Evolutionary conservation across 768 basidiomycete genomes (phyloP).

Genomic region (Leccinellum albellum): DNA sequence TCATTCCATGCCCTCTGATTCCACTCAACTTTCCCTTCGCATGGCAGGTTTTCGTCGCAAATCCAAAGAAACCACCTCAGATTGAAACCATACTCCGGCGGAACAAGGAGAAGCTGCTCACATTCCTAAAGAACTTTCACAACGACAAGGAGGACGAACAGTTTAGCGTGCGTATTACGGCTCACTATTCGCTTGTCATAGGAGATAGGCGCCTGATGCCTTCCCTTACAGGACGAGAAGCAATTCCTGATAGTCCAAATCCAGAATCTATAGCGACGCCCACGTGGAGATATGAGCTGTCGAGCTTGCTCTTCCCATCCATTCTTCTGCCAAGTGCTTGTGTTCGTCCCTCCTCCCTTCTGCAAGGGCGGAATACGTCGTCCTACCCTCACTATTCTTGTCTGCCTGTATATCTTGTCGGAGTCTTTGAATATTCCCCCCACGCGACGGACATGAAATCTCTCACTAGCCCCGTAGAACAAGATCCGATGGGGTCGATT

Average conservation of each 20-base stretch:
- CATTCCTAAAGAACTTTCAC: constrained; percentile 90
- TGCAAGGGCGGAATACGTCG: background rate
- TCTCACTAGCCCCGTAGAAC: background rate
- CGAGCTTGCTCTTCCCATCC: background rate
- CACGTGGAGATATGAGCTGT: background rate
- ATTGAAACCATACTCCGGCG: constrained; percentile 87
- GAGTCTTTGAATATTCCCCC: background rate
- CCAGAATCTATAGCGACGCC: constrained; percentile 55
- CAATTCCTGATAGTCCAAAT: constrained; percentile 94
- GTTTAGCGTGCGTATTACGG: constrained; percentile 61
- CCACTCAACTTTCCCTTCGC: background rate
- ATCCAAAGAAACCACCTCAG: constrained; percentile 97
- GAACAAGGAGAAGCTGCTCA: constrained; percentile 91
- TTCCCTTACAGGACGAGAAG: constrained; percentile 70
- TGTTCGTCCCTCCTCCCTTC: background rate
- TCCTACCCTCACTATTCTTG: background rate
- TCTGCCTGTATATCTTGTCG: background rate
- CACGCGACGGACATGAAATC: background rate
- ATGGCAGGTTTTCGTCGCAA: constrained; percentile 92
- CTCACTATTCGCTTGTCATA: background rate
- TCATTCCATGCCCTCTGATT: background rate
- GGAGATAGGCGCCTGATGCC: background rate
- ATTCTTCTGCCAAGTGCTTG: background rate
- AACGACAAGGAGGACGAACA: constrained; percentile 99
- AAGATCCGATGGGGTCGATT: background rate